Evolutionary conservation across 306 rosid genomes (phyloP).

Genomic region (Medicago ruthenica): DNA sequence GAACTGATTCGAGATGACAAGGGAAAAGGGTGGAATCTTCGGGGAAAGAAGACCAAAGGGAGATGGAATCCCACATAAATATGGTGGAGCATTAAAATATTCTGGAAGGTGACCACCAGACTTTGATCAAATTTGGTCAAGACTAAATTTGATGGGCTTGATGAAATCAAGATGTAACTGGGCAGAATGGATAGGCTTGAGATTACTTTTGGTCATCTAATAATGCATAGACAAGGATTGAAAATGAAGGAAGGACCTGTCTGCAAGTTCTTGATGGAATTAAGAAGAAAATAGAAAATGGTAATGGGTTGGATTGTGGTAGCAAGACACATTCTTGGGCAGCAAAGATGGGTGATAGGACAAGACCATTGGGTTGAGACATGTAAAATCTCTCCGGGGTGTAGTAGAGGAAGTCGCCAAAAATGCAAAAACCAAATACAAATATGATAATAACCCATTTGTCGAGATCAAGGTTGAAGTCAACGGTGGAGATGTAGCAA

Average conservation of each 20-base stretch:
- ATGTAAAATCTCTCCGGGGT: background rate
- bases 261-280: background rate
- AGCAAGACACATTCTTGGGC: too few relatives aligned
- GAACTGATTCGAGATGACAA: background rate
- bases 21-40: too few relatives aligned
- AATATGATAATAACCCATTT: background rate
- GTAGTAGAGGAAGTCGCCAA: background rate
- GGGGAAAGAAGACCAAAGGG: background rate
- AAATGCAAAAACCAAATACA: background rate
- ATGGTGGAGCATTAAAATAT: background rate
- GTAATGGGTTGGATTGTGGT: background rate
- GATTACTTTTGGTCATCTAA: background rate
- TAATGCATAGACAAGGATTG: background rate
- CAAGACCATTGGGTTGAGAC: background rate
- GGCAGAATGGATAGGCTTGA: background rate
- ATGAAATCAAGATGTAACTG: background rate
- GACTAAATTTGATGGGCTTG: background rate
- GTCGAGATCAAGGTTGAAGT: background rate
- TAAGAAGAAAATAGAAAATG: background rate
- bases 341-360: background rate
- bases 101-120: background rate
- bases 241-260: background rate
- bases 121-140: background rate
- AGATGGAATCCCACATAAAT: background rate
- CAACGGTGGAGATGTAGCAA: background rate